Evolutionary conservation across 768 basidiomycete species (phyloP), one percentile per base, ranked within the genome.

Genomic region (Pholiota molesta): DNA sequence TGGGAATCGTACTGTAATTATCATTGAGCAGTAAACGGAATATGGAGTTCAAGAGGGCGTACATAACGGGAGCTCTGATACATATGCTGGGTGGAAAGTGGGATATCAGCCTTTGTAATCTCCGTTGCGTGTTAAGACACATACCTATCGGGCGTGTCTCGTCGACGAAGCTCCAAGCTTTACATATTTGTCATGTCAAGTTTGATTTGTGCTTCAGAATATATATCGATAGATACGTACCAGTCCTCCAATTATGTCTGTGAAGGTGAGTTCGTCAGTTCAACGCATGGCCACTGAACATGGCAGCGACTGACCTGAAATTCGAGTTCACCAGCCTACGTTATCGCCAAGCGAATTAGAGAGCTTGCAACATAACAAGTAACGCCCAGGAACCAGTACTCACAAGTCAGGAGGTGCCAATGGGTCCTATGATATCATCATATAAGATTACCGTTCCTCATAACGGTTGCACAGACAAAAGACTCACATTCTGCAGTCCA

Each of bases 1-100:
- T 11, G 84, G 76, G 74, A 87, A 88, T 35, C 84, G 83, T 67
- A 82, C 85, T 86, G 68, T 21, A 8, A 5, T n/a, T n/a, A 17
- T 26, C 3, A 21, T 52, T 39, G 16, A 28, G 23, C 29, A 26
- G 9, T 33, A n/a, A n/a, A 35, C 4, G 10, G 14, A 19, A 7
- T 29, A 26, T 53, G 2, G 37, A 31, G 21, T 44, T 16, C 14
- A 52, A 19, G 29, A 39, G 8, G 23, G 65, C 67, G n/a, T 62
- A 70, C 69, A 54, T 33, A 61, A 53, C 1, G 79, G 78, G 49
- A 78, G 70, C 62, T 80, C 80, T 28, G 81, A 81, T 3, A 78
- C 63, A 62, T 81, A 82, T 9, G 81, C 81, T 79, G 35, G 29
- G 40, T 33, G 28, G 62, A 28, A 14, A n/a, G 23, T 17, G 19